Base-by-base conservation (phyloP, 768 basidiomycete species). In the Pulveroboletus sp. region DNA sequence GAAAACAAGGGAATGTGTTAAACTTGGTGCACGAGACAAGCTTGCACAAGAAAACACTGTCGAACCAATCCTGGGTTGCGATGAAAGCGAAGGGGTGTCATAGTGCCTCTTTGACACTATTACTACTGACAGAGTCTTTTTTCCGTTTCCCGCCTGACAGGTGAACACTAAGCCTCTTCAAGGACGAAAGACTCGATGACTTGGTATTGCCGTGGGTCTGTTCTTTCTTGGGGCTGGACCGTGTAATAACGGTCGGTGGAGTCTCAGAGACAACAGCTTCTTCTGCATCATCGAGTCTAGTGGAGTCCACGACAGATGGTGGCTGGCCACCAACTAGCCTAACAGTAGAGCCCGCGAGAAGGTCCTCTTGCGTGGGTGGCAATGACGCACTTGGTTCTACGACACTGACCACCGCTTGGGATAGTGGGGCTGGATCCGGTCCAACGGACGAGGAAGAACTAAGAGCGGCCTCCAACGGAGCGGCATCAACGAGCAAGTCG, bases 271-370 rank as follows among this genome's bases (percentile, higher is more conserved):
- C 14, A 67, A 69, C 29, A 61, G 62, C 40, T 16, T 50, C 58
- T 40, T 73, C 73, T 20, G 66, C 55, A 24, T 62, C 68, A 16
- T 61, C 68, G 16, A 71, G 49, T 12, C 67, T 60, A 8, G 63
- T 38, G 9, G 61, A 61, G n/a, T 68, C 67, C 36, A 64, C 63
- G 19, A 34, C 46, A 7, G 51, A 53, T 9, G 70, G 65, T 16
- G 79, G 79, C 17, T 77, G 76, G 2, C 74, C 78, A 17, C 81
- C 83, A n/a, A 85, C 75, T 13, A 85, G 63, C 37, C 80, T 78
- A 43, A 85, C 74, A 12, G 79, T 81, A 11, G 73, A 67, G 39
- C 74, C 72, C 17, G 72, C 59, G 23, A 53, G 39, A 16, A 51
- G 53, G 14, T 60, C 58, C 3, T 59, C 62, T 44, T 54, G 58